These are phyloP conservation scores for Geranomyces michiganensis DNA, from an alignment of 192 early-diverging fungal genomes.

Conservation along the genomic window DNA sequence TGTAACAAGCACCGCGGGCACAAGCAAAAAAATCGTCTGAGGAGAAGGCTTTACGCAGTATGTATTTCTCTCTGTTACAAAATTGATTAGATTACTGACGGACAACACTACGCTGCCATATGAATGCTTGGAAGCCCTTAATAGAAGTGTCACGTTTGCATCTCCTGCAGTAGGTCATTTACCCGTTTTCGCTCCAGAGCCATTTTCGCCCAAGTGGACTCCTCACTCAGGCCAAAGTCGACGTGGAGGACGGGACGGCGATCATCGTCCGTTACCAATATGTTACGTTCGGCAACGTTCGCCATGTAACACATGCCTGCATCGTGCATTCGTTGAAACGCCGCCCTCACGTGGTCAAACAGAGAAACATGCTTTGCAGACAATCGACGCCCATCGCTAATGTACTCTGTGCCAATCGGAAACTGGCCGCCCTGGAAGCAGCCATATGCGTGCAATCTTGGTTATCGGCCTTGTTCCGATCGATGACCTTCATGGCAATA, in stretches of 20 bases:
- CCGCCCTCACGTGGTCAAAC: background rate
- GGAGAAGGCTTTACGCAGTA: no score
- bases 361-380: background rate
- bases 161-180: background rate
- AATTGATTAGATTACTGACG: no score
- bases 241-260: constrained; percentile 3
- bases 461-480: background rate
- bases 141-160: no score
- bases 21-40: no score
- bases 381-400: background rate
- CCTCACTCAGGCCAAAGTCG: constrained; percentile 7
- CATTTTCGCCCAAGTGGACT: background rate
- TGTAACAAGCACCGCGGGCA: constrained; percentile 77
- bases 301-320: background rate
- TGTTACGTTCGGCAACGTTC: constrained; percentile 12
- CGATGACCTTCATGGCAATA: background rate
- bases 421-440: constrained; percentile 9
- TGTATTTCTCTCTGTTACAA: no score
- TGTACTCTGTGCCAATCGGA: constrained; percentile 9
- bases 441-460: constrained; percentile 14
- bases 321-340: constrained; percentile 3
- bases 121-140: no score
- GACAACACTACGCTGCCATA: no score
- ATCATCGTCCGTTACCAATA: background rate
- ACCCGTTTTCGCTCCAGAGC: background rate